Percentiles rank a stretch among this genome's conserved stretches.
Evolutionary conservation across 208 protist species (phyloP).

Genomic region (Kentomonas sorsogonicus): DNA sequence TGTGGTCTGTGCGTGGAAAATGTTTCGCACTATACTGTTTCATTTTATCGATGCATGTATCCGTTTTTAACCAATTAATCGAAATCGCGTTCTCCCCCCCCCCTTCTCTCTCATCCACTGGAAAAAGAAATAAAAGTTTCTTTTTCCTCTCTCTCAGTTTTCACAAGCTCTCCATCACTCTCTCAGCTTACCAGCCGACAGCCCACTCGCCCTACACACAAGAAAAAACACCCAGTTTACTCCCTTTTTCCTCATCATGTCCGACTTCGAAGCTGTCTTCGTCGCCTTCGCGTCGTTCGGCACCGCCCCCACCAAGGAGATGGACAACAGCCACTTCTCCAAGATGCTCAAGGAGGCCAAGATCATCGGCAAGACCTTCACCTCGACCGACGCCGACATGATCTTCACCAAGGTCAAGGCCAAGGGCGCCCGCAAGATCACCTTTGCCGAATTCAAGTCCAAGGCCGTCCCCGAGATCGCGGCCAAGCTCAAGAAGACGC

Average conservation of each 20-base stretch:
- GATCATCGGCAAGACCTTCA: slow-evolving; percentile 88
- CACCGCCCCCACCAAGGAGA: slow-evolving; percentile 73
- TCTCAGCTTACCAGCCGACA: neutral
- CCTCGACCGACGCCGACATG: slow-evolving; percentile 82
- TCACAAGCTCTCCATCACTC: neutral
- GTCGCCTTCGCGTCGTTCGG: slow-evolving; percentile 88
- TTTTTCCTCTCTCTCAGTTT: slow-evolving; percentile 4
- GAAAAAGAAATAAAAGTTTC: neutral
- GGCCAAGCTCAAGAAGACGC: slow-evolving; percentile 78
- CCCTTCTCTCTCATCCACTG: too few species aligned
- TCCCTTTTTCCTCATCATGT: slow-evolving; percentile 15
- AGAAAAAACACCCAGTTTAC: slow-evolving; percentile 1
- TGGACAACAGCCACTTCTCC: slow-evolving; percentile 88
- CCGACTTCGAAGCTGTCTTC: slow-evolving; percentile 53
- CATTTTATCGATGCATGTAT: too few species aligned
- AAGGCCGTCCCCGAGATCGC: slow-evolving; percentile 83
- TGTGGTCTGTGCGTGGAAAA: too few species aligned
- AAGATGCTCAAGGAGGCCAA: slow-evolving; percentile 91
- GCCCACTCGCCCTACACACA: slow-evolving; percentile 1
- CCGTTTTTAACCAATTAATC: too few species aligned
- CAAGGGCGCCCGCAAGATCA: slow-evolving; percentile 85
- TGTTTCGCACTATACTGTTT: too few species aligned
- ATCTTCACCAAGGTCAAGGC: slow-evolving; percentile 90
- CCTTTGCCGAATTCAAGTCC: slow-evolving; percentile 54
- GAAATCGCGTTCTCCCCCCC: too few species aligned